These are phyloP conservation scores for Sclerotinia sclerotiorum DNA, from an alignment of 2,329 filamentous ascomycete species.

Conservation along the genomic window DNA sequence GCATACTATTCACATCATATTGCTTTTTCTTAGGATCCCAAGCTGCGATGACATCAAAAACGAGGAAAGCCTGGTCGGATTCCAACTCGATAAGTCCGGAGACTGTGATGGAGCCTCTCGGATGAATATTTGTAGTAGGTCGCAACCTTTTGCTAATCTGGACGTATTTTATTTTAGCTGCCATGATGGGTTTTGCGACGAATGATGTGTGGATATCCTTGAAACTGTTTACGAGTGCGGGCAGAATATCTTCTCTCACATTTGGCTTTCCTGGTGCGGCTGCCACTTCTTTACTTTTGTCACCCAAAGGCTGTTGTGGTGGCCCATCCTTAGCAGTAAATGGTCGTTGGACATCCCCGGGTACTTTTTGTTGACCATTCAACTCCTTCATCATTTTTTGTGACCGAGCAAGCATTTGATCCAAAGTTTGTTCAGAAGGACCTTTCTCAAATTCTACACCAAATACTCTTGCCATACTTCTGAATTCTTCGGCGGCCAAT, in stretches of 20 bases:
- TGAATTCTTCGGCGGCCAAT: slow-evolving; percentile 47
- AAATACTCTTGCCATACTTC: slow-evolving; percentile 47
- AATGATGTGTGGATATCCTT: slow-evolving; percentile 32
- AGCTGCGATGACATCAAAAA: slow-evolving; percentile 53
- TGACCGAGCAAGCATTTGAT: slow-evolving; percentile 26
- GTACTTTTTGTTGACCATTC: slow-evolving; percentile 5
- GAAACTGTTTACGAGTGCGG: neutral
- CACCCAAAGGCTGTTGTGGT: slow-evolving; percentile 23
- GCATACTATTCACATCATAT: slow-evolving; percentile 40
- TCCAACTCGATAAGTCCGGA: slow-evolving; percentile 56
- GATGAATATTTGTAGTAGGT: slow-evolving; percentile 46
- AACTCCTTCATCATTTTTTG: slow-evolving; percentile 15
- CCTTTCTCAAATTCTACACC: slow-evolving; percentile 43
- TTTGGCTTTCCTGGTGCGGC: slow-evolving; percentile 14
- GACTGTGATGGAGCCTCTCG: slow-evolving; percentile 53
- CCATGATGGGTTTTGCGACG: slow-evolving; percentile 33
- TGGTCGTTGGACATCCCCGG: slow-evolving; percentile 14
- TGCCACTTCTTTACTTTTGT: slow-evolving; percentile 26
- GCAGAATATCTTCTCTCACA: neutral
- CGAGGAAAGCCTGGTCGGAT: slow-evolving; percentile 48
- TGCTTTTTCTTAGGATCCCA: slow-evolving; percentile 56
- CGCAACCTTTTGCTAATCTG: slow-evolving; percentile 47
- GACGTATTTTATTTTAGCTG: slow-evolving; percentile 36
- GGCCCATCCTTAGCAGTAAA: slow-evolving; percentile 31
- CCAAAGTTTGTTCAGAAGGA: slow-evolving; percentile 29